phyloP scores from a whole-genome alignment of 2,329 filamentous ascomycete species.

The Blastomyces silverae region DNA sequence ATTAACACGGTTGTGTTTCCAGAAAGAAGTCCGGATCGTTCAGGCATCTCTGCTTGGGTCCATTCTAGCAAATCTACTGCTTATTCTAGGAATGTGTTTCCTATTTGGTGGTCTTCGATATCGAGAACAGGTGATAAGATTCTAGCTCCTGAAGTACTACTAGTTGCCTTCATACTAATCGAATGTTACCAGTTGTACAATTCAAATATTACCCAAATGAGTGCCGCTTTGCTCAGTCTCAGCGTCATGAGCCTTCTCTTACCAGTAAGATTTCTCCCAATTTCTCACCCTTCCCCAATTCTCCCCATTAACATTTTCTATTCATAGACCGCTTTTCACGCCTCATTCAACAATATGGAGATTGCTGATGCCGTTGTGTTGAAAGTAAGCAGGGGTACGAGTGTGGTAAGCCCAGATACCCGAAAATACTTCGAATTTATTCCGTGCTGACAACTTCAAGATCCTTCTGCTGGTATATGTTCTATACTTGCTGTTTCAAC shows the following conservation, averaged over 20 bases:
- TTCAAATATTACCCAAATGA: slow-evolving; percentile 93
- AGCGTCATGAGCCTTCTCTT: slow-evolving; percentile 84
- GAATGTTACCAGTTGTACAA: slow-evolving; percentile 64
- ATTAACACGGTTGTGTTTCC: slow-evolving; percentile 9
- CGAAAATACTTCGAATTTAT: not conserved
- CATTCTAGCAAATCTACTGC: slow-evolving; percentile 77
- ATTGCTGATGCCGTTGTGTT: slow-evolving; percentile 65
- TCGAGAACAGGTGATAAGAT: slow-evolving; percentile 63
- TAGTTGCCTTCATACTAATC: not conserved
- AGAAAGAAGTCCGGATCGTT: slow-evolving; percentile 80
- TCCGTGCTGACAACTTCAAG: slow-evolving; percentile 33
- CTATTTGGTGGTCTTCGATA: slow-evolving; percentile 77
- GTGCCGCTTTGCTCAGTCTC: slow-evolving; percentile 81
- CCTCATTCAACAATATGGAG: slow-evolving; percentile 61
- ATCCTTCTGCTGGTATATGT: slow-evolving; percentile 74
- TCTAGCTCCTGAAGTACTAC: not conserved
- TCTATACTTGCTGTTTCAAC: slow-evolving; percentile 79
- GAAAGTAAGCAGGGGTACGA: slow-evolving; percentile 82
- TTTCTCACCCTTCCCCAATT: not conserved
- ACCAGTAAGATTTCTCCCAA: slow-evolving; percentile 51
- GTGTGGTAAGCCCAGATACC: slow-evolving; percentile 55
- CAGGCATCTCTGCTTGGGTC: slow-evolving; percentile 85
- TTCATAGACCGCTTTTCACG: slow-evolving; percentile 75
- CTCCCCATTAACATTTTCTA: slow-evolving; percentile 1
- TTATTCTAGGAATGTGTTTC: slow-evolving; percentile 90